Evolutionary conservation across 2,329 filamentous ascomycete genomes (phyloP), one percentile per base, ranked within the genome.

Genomic region (Cordyceps pruinosa): DNA sequence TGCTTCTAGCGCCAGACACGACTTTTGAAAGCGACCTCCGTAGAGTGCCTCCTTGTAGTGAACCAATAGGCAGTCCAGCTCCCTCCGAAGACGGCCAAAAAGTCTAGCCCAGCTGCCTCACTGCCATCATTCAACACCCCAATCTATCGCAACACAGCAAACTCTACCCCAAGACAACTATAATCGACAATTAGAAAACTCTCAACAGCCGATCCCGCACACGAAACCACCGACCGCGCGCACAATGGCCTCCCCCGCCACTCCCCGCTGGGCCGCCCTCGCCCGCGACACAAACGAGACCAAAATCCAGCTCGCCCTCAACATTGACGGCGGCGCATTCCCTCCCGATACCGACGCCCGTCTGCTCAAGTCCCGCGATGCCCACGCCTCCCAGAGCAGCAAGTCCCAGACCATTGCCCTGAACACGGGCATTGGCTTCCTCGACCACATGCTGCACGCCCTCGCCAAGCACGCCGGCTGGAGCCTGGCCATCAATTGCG

Each of bases 371-470:
- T 66, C 63, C 21, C 75, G 72, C 35, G 82, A 82, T 59, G 78
- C 79, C 57, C 94, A 99, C 71, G 93, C 94, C 30, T 86, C 87
- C 1, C 93, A 99, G 74, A 78, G 85, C 62, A 93, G 89, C 64
- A 85, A 87, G 64, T 89, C 86, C 42, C 94, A 97, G 73, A 85
- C 84, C 60, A 97, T 97, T 70, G 84, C 84, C 68, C 81, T 97
- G 63, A 86, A 90, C 79, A 96, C 93, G 0, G 94, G 94, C 62
- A 96, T 99, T 72, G 94, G 94, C 59, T 99, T 99, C 75, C 80
- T 99, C 57, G 94, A 99, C 76, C 94, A 99, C 78, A 97, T 99
- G 93, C 82, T 97, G 51, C 94, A 99, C 74, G 94, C 94, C 6
- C 81, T 97, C 56, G 89, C 94, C 51, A 97, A 99, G 75, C 94